Base-by-base conservation (phyloP, 2,329 filamentous ascomycete genomes). In the Exserohilum rostratum region DNA sequence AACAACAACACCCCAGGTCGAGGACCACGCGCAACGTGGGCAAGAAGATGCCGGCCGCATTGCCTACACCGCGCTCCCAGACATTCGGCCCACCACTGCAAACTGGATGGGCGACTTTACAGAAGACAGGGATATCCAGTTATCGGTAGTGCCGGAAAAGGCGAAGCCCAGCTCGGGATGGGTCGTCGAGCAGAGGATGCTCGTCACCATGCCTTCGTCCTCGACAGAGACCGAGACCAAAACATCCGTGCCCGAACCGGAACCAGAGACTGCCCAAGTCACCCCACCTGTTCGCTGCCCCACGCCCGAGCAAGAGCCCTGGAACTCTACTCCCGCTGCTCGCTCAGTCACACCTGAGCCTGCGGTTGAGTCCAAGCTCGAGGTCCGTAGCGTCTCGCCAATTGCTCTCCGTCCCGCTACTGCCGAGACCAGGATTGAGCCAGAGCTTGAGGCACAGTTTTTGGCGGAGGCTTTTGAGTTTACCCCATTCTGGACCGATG, bases 261-360 rank as follows among this genome's bases (percentile, higher is more conserved):
- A 49, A 27, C 22, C 42, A 17, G 40, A 42, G 48, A 42, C 30
- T 17, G 29, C 18, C 34, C 30, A 30, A 5, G 22, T 17, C 17
- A 37, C 47, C 29, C 47, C 52, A 20, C 42, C 48, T 37, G 52
- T 51, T 46, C 52, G 52, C 38, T 55, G 52, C 25, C 35, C 47
- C 22, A 51, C 47, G 17, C 52, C 52, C 20, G 52, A 55, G 15
- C 42, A 42, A 30, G 52, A 55, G 39, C 52, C 52, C n/a, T 55
- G 52, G 52, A 55, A 51, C 35, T 34, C 46, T 17, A 43, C 47
- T 5, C 42, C 47, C 6, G 42, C 35, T 20, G 42, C 37, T n/a
- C 42, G 25, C 20, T 27, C 38, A 17, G 22, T 13, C 35, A 38
- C 39, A 15, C 33, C 45, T 10, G 45, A 38, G 15, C 33, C 12